Percentiles rank a stretch among this genome's conserved stretches.
These are phyloP conservation scores for Phylloporus sp. DNA, from an alignment of 1,284 basidiomycete species.

Conservation along the genomic window DNA sequence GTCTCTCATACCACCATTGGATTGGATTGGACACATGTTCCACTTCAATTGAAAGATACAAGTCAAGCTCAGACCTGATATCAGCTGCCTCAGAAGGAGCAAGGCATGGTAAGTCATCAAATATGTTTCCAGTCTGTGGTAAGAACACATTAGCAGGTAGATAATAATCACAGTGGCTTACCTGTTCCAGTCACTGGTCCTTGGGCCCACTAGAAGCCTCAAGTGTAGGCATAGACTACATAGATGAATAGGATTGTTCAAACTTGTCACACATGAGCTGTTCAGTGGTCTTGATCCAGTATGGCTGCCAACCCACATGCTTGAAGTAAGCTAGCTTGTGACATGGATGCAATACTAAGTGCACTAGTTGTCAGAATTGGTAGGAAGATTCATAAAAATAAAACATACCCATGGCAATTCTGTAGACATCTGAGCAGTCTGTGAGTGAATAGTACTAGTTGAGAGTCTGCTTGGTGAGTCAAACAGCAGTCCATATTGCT, in stretches of 20 bases:
- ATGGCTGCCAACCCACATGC: neutral
- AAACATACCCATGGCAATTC: neutral
- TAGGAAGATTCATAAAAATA: no score
- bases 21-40: neutral
- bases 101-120: neutral
- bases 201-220: no score
- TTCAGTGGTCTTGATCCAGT: neutral
- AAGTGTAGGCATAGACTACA: neutral
- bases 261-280: neutral
- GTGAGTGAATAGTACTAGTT: neutral
- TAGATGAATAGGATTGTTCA: neutral
- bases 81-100: neutral
- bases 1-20: neutral
- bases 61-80: neutral
- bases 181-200: neutral
- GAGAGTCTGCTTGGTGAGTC: neutral
- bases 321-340: neutral
- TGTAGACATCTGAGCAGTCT: neutral
- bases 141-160: neutral
- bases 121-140: no score
- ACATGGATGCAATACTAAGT: neutral
- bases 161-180: neutral
- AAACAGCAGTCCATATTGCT: neutral
- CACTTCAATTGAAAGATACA: neutral
- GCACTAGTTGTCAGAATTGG: no score